Conservation (phyloP, 805 yeast species). For the Pichia occidentalis region DNA sequence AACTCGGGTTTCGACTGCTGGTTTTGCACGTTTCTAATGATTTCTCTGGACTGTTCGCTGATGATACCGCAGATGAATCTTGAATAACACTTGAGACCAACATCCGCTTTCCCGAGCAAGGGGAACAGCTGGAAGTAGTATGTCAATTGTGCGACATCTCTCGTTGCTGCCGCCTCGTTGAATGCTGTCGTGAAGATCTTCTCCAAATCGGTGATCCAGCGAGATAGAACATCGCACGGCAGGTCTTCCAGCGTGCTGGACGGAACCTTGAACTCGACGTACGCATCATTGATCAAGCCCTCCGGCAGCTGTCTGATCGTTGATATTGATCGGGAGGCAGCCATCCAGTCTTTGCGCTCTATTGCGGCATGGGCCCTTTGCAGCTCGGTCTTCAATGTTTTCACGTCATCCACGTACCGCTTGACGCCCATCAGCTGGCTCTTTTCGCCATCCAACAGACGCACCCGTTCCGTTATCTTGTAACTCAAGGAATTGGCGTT, state of each 20-base stretch:
- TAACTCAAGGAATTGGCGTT: conserved; percentile 61
- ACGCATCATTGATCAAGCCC: conserved; percentile 50
- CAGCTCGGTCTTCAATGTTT: conserved; percentile 58
- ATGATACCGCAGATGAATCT: conserved; percentile 80
- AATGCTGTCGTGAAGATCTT: conserved; percentile 56
- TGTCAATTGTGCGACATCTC: conserved; percentile 65
- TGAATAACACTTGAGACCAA: conserved; percentile 78
- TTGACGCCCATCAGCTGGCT: conserved; percentile 55
- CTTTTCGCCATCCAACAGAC: conserved; percentile 64
- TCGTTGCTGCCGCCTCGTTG: conserved; percentile 56
- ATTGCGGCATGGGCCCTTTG: conserved; percentile 63
- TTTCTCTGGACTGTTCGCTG: conserved; percentile 65
- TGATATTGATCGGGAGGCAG: conserved; percentile 67
- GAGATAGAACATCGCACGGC: conserved; percentile 51
- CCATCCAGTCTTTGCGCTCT: conserved; percentile 59
- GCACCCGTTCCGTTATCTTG: conserved; percentile 61
- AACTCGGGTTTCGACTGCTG: conserved; percentile 38
- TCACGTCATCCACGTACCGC: conserved; percentile 58
- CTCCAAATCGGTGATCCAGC: conserved; percentile 56
- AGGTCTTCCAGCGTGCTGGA: conserved; percentile 77
- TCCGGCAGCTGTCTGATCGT: conserved; percentile 49
- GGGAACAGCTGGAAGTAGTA: conserved; percentile 84
- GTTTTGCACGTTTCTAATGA: conserved; percentile 44
- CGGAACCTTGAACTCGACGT: conserved; percentile 79
- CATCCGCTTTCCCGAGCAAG: conserved; percentile 59